phyloP scores from a whole-genome alignment of 768 basidiomycete genomes.

The Candolleomyces efflorescens region DNA sequence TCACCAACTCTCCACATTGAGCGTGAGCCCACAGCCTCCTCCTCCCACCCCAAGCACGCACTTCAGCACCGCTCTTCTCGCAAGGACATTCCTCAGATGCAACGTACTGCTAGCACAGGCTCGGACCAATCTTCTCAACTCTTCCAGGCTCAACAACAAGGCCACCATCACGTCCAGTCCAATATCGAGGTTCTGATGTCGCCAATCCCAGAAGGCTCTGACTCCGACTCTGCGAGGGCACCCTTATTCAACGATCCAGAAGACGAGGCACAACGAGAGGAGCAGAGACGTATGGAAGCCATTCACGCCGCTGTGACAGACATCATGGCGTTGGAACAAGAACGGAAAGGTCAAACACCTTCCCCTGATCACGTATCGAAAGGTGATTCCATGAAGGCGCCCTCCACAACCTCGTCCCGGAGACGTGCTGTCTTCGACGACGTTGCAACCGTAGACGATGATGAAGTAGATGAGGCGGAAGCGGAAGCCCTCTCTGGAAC shows the following conservation, averaged over 20 bases:
- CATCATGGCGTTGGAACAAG: slow-evolving; percentile 85
- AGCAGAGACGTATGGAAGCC: slow-evolving; percentile 88
- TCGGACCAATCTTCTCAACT: slow-evolving; percentile 31
- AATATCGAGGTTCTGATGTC: slow-evolving; percentile 86
- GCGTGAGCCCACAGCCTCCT: slow-evolving; percentile 11
- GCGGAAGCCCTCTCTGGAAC: slow-evolving; percentile 37
- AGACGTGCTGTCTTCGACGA: slow-evolving; percentile 26
- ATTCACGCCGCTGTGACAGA: slow-evolving; percentile 95
- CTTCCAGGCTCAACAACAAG: background rate
- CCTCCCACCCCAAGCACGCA: slow-evolving; percentile 9
- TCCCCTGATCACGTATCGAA: slow-evolving; percentile 2
- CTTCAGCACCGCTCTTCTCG: slow-evolving; percentile 12
- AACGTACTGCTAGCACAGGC: slow-evolving; percentile 35
- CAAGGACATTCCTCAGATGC: slow-evolving; percentile 18
- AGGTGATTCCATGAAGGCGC: background rate
- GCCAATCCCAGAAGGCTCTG: slow-evolving; percentile 43
- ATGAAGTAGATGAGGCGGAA: slow-evolving; percentile 44
- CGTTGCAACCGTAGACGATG: slow-evolving; percentile 37
- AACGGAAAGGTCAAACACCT: slow-evolving; percentile 9
- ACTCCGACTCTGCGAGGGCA: slow-evolving; percentile 54
- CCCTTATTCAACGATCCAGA: slow-evolving; percentile 82
- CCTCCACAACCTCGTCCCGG: background rate
- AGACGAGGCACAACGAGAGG: slow-evolving; percentile 62
- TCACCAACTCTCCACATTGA: slow-evolving; percentile 6
- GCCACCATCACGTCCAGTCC: slow-evolving; percentile 28